A percentile compares a stretch with the other conserved stretches of the same genome.
Evolutionary conservation across 148 eudicot species (phyloP).

Genomic region (Cornus florida): DNA sequence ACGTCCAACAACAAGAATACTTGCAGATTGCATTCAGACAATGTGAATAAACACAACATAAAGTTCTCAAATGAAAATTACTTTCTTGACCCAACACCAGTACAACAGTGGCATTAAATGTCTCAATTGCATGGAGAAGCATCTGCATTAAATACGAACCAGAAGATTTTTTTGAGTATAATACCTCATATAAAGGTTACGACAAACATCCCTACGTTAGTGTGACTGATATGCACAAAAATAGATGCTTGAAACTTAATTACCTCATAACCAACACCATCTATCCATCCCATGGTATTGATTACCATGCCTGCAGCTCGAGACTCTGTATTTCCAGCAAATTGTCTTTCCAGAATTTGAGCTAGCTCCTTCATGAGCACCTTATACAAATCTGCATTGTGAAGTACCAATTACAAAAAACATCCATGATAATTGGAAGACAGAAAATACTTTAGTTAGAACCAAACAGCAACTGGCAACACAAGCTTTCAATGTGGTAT

Average conservation of each 20-base stretch:
- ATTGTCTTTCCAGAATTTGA: constrained; percentile 74
- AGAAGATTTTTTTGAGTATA: not conserved
- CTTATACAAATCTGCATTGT: constrained; percentile 81
- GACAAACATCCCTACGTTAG: not conserved
- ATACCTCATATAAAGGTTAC: not conserved
- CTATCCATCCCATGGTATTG: constrained; percentile 99
- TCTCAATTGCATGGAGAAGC: constrained; percentile 88
- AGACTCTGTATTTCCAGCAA: constrained; percentile 82
- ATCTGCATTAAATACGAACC: constrained; percentile 48
- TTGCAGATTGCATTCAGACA: not conserved
- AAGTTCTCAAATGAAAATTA: constrained; percentile 7
- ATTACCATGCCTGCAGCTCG: constrained; percentile 97
- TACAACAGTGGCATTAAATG: constrained; percentile 82
- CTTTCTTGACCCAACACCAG: constrained; percentile 93
- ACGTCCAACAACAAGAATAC: not conserved
- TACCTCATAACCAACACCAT: constrained; percentile 91
- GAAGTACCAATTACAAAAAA: constrained; percentile 20
- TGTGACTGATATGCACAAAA: not conserved
- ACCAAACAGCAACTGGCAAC: not conserved
- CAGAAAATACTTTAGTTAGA: not conserved
- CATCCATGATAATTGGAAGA: constrained; percentile 4
- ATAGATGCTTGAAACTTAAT: not conserved
- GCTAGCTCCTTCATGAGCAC: constrained; percentile 85
- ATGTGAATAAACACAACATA: constrained; percentile 4
- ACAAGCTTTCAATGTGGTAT: not conserved